These are phyloP conservation scores for Hibiscus mutabilis DNA, from an alignment of 345 rosid genomes.

Conservation along the genomic window DNA sequence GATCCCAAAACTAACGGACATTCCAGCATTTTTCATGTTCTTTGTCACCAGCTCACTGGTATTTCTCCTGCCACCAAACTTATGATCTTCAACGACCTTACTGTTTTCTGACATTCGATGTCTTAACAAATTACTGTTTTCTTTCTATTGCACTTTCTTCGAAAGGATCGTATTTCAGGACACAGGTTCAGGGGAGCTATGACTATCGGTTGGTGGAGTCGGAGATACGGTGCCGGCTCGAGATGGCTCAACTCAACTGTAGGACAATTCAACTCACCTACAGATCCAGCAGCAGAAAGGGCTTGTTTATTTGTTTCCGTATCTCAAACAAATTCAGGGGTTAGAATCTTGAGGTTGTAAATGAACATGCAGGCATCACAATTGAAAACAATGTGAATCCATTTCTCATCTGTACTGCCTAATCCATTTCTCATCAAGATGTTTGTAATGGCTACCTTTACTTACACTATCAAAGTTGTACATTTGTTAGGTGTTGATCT, in stretches of 20 bases:
- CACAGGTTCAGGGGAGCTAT: conserved; percentile 9
- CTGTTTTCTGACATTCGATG: conserved; percentile 10
- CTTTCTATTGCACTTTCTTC: conserved; percentile 27
- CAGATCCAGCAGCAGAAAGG: conserved; percentile 10
- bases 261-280: conserved; percentile 12
- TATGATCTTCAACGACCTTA: conserved; percentile 19
- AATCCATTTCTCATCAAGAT: too few relatives aligned
- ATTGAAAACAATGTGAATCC: neutral
- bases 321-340: too few relatives aligned
- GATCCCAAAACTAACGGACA: conserved; percentile 22
- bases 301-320: conserved; percentile 19
- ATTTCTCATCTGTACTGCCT: too few relatives aligned
- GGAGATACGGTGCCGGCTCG: conserved; percentile 14
- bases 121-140: conserved; percentile 17
- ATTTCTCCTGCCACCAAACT: conserved; percentile 21
- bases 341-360: neutral
- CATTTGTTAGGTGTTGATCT: too few relatives aligned
- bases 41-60: conserved; percentile 29
- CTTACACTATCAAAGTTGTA: too few relatives aligned
- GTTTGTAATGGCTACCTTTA: too few relatives aligned
- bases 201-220: conserved; percentile 9
- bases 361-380: neutral
- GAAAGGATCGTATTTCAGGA: conserved; percentile 10
- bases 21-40: conserved; percentile 28
- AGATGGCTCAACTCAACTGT: conserved; percentile 13